phyloP scores from a whole-genome alignment of 2,329 filamentous ascomycete species.

The Fusarium coicis region DNA sequence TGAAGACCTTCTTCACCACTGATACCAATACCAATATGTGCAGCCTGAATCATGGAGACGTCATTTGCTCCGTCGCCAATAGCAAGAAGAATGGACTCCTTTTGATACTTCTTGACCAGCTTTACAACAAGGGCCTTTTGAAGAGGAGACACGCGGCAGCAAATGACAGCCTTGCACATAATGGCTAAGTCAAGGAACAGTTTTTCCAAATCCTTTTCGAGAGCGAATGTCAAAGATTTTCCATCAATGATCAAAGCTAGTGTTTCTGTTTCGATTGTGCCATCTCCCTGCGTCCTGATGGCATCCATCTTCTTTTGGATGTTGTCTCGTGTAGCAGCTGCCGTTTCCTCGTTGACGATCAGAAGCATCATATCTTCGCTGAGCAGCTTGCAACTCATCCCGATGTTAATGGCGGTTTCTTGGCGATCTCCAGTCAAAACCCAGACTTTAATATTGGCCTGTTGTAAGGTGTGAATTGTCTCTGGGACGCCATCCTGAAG shows the following conservation, averaged over 20 bases:
- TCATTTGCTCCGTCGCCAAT: conserved; percentile 99
- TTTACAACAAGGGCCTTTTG: conserved; percentile 99
- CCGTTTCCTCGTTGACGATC: conserved; percentile 91
- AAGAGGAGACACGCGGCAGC: conserved; percentile 94
- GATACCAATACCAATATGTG: conserved; percentile 97
- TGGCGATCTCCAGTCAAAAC: conserved; percentile 97
- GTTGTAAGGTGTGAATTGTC: conserved; percentile 96
- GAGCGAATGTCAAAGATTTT: conserved; percentile 90
- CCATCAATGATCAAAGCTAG: conserved; percentile 95
- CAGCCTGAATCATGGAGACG: conserved; percentile 99
- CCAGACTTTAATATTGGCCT: conserved; percentile 98
- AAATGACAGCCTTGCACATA: conserved; percentile 98
- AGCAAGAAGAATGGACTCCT: conserved; percentile 90
- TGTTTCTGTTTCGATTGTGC: conserved; percentile 82
- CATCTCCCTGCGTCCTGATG: conserved; percentile 83
- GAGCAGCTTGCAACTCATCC: conserved; percentile 98
- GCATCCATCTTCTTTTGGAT: conserved; percentile 93
- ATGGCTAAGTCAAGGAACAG: conserved; percentile 92
- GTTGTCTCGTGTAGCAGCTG: conserved; percentile 84
- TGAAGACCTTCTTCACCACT: conserved; percentile 97
- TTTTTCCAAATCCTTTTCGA: conserved; percentile 95
- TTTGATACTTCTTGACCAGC: conserved; percentile 90
- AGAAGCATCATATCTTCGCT: conserved; percentile 98
- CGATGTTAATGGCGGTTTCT: conserved; percentile 99
- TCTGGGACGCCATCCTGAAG: conserved; percentile 97